A percentile compares a stretch with the other conserved stretches of the same genome.
Evolutionary conservation across 306 rosid genomes (phyloP).

Genomic region (Casuarina glauca): DNA sequence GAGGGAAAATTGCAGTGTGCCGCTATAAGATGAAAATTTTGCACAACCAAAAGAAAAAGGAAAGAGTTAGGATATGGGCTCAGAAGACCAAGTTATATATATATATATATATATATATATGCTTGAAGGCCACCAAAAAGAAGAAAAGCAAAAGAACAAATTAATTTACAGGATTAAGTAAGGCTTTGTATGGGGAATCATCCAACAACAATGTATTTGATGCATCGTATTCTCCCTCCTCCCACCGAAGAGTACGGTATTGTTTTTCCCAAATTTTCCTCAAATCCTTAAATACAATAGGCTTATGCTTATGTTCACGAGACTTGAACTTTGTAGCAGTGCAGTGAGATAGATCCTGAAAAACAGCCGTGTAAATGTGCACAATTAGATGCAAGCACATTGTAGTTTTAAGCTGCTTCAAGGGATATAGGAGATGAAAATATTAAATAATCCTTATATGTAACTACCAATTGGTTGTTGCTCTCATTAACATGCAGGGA

Average conservation of each 20-base stretch:
- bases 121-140: background rate
- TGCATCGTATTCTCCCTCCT: constrained; percentile 61
- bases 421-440: background rate
- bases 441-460: background rate
- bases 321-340: constrained; percentile 56
- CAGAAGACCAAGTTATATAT: background rate
- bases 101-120: background rate
- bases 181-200: constrained; percentile 88
- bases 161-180: constrained; percentile 70
- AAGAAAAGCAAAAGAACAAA: background rate
- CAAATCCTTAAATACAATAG: constrained; percentile 74
- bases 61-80: constrained; percentile 12
- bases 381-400: constrained; percentile 1
- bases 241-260: constrained; percentile 77
- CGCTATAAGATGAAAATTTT: constrained; percentile 42
- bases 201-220: constrained; percentile 78
- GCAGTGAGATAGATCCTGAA: constrained; percentile 64
- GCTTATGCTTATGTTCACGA: constrained; percentile 58
- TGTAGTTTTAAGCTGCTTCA: background rate
- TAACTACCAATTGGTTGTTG: background rate
- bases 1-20: constrained; percentile 61
- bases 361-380: constrained; percentile 8
- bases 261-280: constrained; percentile 77
- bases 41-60: constrained; percentile 20
- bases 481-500: background rate